Evolutionary conservation across 2,329 filamentous ascomycete species (phyloP).

Genomic region (Didymella exigua): DNA sequence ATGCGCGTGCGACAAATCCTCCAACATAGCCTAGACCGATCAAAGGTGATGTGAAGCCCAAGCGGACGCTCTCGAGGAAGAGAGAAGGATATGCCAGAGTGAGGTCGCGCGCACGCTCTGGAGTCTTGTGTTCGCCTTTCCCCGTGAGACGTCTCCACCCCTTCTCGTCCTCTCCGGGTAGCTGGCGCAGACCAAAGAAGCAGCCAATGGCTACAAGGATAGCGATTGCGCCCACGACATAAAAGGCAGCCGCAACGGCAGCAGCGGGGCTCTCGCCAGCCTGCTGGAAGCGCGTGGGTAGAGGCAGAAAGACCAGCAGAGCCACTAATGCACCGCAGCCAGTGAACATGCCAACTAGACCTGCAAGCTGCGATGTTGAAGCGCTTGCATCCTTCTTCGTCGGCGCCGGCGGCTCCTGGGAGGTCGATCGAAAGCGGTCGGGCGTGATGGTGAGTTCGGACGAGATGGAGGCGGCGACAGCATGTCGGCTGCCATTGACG

Average conservation of each 20-base stretch:
- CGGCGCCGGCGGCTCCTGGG: constrained; percentile 20
- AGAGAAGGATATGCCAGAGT: constrained; percentile 61
- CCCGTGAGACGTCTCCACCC: constrained; percentile 60
- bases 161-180: constrained; percentile 78
- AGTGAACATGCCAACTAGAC: constrained; percentile 89
- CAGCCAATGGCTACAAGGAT: constrained; percentile 75
- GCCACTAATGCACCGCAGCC: constrained; percentile 90
- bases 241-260: constrained; percentile 84
- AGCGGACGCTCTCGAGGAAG: constrained; percentile 51
- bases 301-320: constrained; percentile 78
- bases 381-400: constrained; percentile 35
- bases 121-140: constrained; percentile 29
- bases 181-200: constrained; percentile 72
- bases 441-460: constrained; percentile 79
- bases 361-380: constrained; percentile 72
- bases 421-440: constrained; percentile 51
- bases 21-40: constrained; percentile 90
- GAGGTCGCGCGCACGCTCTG: constrained; percentile 55
- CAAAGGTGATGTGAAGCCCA: constrained; percentile 75
- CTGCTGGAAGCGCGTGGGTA: constrained; percentile 79
- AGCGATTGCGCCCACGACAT: constrained; percentile 77
- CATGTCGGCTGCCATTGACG: constrained; percentile 57
- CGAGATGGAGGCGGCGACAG: constrained; percentile 69
- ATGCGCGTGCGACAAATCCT: constrained; percentile 92
- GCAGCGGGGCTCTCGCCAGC: constrained; percentile 73